Evolutionary conservation across 768 basidiomycete genomes (phyloP), one percentile per base, ranked within the genome.

Genomic region (Pleurotus platypus): DNA sequence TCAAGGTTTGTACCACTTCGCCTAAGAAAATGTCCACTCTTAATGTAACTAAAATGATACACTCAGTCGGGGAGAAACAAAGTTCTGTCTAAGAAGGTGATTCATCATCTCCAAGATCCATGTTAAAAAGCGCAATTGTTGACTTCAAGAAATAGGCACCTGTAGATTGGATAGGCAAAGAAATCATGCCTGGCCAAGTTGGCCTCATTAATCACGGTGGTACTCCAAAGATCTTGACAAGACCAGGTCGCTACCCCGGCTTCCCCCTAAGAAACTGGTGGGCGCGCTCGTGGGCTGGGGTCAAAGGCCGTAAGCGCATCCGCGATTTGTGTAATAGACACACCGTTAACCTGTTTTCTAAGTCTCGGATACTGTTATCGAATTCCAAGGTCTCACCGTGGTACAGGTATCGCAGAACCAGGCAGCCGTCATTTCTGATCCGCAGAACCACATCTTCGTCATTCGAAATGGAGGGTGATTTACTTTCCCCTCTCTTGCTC

Each of bases 361-460:
- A 90, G 89, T 92, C 46, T 90, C 90, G 9, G 90, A 92, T 62
- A 87, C 90, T 1, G 88, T 90, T 20, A 86, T 92, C 47, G 83
- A 87, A 60, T 92, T 92, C 67, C 78, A 84, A 49, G 91, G 91
- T 49, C 72, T 93, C 58, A 90, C 87, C 0, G 78, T 89, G n/a
- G 90, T 93, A 0, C 91, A 93, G 65, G 92, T 92, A 18, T 89
- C 89, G 0, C 91, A 92, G 74, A 93, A 93, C 58, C 76, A 79
- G 63, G 87, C 87, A 2, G 89, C 90, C 0, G 86, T 90, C 27
- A 76, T 90, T 43, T 90, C 87, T 0, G 89, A 91, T 64, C 89
- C 88, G 46, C 77, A 84, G 72, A 92, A 92, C 59, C 85, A 83
- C 37, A 81, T 85, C 20, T 85, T 85, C 63, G 79, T 53, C 37